phyloP scores from a whole-genome alignment of 2,329 filamentous ascomycete species.

The Tympanopsis confertula region DNA sequence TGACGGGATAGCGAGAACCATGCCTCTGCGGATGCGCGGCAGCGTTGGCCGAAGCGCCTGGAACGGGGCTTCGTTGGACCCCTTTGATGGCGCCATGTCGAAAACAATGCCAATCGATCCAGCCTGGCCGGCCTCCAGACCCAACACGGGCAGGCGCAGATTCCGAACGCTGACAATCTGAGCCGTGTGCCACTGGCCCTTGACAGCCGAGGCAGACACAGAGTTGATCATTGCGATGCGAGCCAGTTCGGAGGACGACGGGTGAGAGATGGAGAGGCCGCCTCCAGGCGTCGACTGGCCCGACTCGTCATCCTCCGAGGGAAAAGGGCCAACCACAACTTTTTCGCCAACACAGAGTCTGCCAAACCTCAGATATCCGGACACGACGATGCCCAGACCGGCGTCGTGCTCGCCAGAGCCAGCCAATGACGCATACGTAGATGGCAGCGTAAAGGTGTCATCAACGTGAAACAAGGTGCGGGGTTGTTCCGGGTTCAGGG shows the following conservation, averaged over 20 bases:
- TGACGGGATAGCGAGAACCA: slow-evolving; percentile 62
- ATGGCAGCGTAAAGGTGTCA: slow-evolving; percentile 70
- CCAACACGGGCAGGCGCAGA: slow-evolving; percentile 69
- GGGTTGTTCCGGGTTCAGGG: slow-evolving; percentile 46
- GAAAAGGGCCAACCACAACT: slow-evolving; percentile 73
- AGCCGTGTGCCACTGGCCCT: slow-evolving; percentile 68
- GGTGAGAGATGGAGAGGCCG: slow-evolving; percentile 38
- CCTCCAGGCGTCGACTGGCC: slow-evolving; percentile 28
- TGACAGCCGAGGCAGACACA: slow-evolving; percentile 35
- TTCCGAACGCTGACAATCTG: slow-evolving; percentile 80
- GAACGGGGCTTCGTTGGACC: neutral
- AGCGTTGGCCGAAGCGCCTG: slow-evolving; percentile 5
- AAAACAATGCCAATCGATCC: slow-evolving; percentile 75
- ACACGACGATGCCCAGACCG: slow-evolving; percentile 61
- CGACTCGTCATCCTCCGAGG: slow-evolving; percentile 38
- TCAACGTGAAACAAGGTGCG: slow-evolving; percentile 75
- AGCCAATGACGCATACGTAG: slow-evolving; percentile 38
- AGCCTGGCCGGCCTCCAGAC: slow-evolving; percentile 69
- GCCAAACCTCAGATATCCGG: slow-evolving; percentile 74
- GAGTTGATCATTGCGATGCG: slow-evolving; percentile 40
- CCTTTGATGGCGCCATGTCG: slow-evolving; percentile 23
- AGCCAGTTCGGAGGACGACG: slow-evolving; percentile 38
- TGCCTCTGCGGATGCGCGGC: slow-evolving; percentile 58
- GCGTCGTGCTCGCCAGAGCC: slow-evolving; percentile 24
- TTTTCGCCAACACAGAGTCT: slow-evolving; percentile 66